Conservation (phyloP, 2,329 filamentous ascomycete genomes). For the Pleomassaria siparia region DNA sequence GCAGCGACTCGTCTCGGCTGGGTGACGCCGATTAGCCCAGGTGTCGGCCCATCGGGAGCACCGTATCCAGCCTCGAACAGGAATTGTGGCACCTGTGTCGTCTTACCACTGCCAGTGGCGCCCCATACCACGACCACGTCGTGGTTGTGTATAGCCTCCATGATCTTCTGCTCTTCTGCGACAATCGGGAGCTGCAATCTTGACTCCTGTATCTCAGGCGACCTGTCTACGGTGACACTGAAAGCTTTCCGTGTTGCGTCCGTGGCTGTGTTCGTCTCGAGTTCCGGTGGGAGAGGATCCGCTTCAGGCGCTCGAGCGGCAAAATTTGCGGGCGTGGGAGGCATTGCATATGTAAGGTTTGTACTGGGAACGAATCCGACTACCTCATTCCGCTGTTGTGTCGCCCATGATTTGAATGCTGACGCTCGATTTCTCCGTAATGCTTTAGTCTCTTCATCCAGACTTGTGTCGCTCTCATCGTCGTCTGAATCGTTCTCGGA, state of each 20-base stretch:
- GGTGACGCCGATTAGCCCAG: constrained; percentile 92
- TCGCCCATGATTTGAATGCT: constrained; percentile 94
- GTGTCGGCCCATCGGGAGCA: constrained; percentile 72
- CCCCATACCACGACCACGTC: constrained; percentile 89
- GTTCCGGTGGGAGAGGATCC: constrained; percentile 69
- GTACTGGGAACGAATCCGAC: constrained; percentile 65
- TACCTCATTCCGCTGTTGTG: constrained; percentile 79
- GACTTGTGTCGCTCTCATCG: constrained; percentile 33
- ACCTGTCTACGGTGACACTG: constrained; percentile 70
- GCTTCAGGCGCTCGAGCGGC: constrained; percentile 67
- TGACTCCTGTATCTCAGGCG: constrained; percentile 73
- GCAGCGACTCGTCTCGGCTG: constrained; percentile 94
- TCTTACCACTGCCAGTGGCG: constrained; percentile 95
- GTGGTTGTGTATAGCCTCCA: constrained; percentile 95
- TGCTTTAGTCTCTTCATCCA: constrained; percentile 41
- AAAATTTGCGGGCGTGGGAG: constrained; percentile 62
- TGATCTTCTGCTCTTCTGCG: constrained; percentile 93
- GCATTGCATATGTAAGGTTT: constrained; percentile 34
- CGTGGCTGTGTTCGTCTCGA: constrained; percentile 58
- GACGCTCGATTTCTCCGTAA: constrained; percentile 53
- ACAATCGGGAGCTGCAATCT: constrained; percentile 85
- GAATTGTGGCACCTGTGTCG: constrained; percentile 95
- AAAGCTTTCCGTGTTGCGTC: constrained; percentile 70
- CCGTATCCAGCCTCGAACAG: constrained; percentile 93
- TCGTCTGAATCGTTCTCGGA: constrained; percentile 41